A percentile compares a stretch with the other conserved stretches of the same genome.
Evolutionary conservation across 2,329 filamentous ascomycete genomes (phyloP).

Genomic region (Penicillium sclerotiorum): DNA sequence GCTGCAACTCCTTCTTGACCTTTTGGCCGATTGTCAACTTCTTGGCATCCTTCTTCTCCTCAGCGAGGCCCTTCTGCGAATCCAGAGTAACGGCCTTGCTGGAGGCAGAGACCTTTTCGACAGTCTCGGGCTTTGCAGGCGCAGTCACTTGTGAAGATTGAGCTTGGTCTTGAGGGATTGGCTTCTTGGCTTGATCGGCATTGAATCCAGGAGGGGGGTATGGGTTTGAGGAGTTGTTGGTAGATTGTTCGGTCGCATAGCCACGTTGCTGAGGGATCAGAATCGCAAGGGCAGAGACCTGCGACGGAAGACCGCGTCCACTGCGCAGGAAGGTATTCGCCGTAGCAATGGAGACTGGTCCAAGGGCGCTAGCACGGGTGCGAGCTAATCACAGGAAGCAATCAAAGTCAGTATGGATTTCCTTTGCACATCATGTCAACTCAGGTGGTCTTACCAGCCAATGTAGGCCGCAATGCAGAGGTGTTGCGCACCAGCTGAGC

Average conservation of each 20-base stretch:
- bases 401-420: not conserved
- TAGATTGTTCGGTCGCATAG: constrained; percentile 61
- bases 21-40: constrained; percentile 89
- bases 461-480: constrained; percentile 32
- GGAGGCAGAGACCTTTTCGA: constrained; percentile 57
- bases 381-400: constrained; percentile 28
- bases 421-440: no score
- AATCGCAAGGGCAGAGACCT: constrained; percentile 60
- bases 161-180: constrained; percentile 62
- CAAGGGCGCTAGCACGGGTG: constrained; percentile 34
- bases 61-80: constrained; percentile 60
- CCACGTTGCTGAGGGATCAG: constrained; percentile 55
- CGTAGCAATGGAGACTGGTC: constrained; percentile 30
- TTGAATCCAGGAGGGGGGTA: constrained; percentile 89
- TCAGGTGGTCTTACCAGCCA: constrained; percentile 28
- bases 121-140: constrained; percentile 20
- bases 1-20: constrained; percentile 88
- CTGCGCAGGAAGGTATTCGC: constrained; percentile 37
- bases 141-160: constrained; percentile 24
- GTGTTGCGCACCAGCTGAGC: constrained; percentile 42
- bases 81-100: constrained; percentile 57
- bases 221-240: constrained; percentile 51
- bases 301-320: constrained; percentile 48
- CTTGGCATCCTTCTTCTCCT: constrained; percentile 72
- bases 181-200: constrained; percentile 84